phyloP scores from a whole-genome alignment of 176 grass and related monocot genomes.

The Themeda triandra region DNA sequence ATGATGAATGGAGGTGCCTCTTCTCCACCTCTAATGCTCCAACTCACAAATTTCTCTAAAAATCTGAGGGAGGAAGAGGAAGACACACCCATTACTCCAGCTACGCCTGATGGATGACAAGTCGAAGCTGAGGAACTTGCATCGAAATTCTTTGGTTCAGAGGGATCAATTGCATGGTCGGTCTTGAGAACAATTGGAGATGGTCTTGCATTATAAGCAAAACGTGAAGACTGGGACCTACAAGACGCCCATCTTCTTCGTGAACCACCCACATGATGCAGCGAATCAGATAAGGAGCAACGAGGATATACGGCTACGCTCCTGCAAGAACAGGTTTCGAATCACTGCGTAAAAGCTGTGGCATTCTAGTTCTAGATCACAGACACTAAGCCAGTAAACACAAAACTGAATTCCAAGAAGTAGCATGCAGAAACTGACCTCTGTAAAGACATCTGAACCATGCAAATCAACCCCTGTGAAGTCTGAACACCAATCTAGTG shows the following conservation, averaged over 20 bases:
- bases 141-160: conserved; percentile 33
- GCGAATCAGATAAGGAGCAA: conserved; percentile 1
- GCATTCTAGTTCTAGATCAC: background rate
- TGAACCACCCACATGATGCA: conserved; percentile 6
- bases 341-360: background rate
- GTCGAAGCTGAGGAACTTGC: conserved; percentile 34
- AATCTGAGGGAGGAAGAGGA: conserved; percentile 51
- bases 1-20: conserved; percentile 63
- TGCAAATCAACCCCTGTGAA: background rate
- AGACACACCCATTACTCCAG: conserved; percentile 65
- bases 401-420: conserved; percentile 15
- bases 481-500: conserved; percentile 12
- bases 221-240: conserved; percentile 39
- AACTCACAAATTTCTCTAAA: conserved; percentile 63
- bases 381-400: conserved; percentile 16
- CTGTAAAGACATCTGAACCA: conserved; percentile 32
- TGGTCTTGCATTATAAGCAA: conserved; percentile 35
- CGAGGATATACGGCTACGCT: conserved; percentile 13
- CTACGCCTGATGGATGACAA: conserved; percentile 32
- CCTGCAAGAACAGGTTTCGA: conserved; percentile 26
- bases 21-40: conserved; percentile 38
- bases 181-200: conserved; percentile 39
- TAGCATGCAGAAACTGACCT: conserved; percentile 42
- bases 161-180: conserved; percentile 15
- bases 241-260: conserved; percentile 17